Evolutionary conservation across 805 yeast genomes (phyloP).

Genomic region (Lipomyces kockii): DNA sequence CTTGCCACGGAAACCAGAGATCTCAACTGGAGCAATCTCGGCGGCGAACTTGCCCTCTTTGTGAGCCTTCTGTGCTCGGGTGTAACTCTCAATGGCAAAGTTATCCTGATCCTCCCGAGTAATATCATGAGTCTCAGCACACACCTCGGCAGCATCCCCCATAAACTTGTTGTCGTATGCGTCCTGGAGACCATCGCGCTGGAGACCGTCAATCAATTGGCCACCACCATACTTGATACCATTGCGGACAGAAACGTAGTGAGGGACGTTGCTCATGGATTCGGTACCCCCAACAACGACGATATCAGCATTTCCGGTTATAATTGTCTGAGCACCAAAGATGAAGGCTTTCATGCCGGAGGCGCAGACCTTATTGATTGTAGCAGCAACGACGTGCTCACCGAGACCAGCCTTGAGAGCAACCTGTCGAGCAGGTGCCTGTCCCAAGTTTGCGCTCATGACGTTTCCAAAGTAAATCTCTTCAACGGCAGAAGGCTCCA

Average conservation of each 20-base stretch:
- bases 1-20: slow-evolving; percentile 78
- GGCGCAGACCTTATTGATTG: slow-evolving; percentile 95
- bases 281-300: slow-evolving; percentile 96
- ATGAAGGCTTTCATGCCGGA: slow-evolving; percentile 90
- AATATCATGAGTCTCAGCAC: slow-evolving; percentile 79
- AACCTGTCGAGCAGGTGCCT: slow-evolving; percentile 97
- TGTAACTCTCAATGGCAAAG: slow-evolving; percentile 82
- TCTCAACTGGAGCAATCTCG: slow-evolving; percentile 86
- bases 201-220: slow-evolving; percentile 80
- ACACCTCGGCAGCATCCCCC: slow-evolving; percentile 98
- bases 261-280: slow-evolving; percentile 93
- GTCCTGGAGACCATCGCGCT: slow-evolving; percentile 90
- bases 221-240: slow-evolving; percentile 92
- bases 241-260: slow-evolving; percentile 77
- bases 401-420: slow-evolving; percentile 86
- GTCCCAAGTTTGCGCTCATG: slow-evolving; percentile 88
- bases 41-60: slow-evolving; percentile 75
- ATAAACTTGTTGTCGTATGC: slow-evolving; percentile 86
- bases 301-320: slow-evolving; percentile 63
- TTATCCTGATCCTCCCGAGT: slow-evolving; percentile 88
- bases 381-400: slow-evolving; percentile 78
- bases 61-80: slow-evolving; percentile 82
- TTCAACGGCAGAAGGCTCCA: slow-evolving; percentile 77
- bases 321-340: slow-evolving; percentile 83
- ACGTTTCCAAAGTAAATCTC: slow-evolving; percentile 92